Percentiles rank a stretch among this genome's conserved stretches.
phyloP scores from a whole-genome alignment of 2,329 filamentous ascomycete species.

The Cytospora piceicola region DNA sequence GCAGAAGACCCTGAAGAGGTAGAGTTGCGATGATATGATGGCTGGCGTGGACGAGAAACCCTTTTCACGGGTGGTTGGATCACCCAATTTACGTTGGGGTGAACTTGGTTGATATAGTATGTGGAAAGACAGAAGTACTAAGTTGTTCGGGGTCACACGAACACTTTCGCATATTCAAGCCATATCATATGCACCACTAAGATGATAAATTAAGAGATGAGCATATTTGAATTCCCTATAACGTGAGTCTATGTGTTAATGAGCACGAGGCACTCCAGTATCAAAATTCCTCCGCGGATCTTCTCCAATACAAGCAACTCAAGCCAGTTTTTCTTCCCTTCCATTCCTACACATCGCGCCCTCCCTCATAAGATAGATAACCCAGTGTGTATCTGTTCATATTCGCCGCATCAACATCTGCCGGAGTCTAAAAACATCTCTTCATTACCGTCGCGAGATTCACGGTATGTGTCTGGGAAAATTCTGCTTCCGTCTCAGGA shows the following conservation, averaged over 20 bases:
- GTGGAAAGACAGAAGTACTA: background rate
- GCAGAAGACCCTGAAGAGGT: conserved; percentile 72
- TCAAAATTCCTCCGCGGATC: conserved; percentile 18
- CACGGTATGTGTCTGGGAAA: conserved; percentile 22
- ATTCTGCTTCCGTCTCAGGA: background rate
- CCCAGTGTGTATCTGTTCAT: conserved; percentile 18
- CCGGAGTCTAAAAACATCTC: conserved; percentile 23
- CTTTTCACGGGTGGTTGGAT: background rate
- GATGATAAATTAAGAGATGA: background rate
- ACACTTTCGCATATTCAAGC: no score
- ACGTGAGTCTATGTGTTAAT: conserved; percentile 23
- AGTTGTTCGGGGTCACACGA: background rate
- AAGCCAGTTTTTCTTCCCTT: conserved; percentile 9
- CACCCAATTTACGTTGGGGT: background rate
- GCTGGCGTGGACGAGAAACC: background rate
- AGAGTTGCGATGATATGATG: conserved; percentile 22
- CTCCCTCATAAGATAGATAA: background rate
- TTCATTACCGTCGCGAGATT: conserved; percentile 13
- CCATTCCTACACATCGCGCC: conserved; percentile 11
- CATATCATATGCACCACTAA: background rate
- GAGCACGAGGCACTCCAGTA: conserved; percentile 11
- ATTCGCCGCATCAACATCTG: conserved; percentile 17
- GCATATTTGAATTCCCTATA: conserved; percentile 22
- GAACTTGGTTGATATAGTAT: background rate
- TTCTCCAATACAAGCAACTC: conserved; percentile 11